These are phyloP conservation scores for Colletotrichum chlorophyti DNA, from an alignment of 2,329 filamentous ascomycete species.

Conservation along the genomic window DNA sequence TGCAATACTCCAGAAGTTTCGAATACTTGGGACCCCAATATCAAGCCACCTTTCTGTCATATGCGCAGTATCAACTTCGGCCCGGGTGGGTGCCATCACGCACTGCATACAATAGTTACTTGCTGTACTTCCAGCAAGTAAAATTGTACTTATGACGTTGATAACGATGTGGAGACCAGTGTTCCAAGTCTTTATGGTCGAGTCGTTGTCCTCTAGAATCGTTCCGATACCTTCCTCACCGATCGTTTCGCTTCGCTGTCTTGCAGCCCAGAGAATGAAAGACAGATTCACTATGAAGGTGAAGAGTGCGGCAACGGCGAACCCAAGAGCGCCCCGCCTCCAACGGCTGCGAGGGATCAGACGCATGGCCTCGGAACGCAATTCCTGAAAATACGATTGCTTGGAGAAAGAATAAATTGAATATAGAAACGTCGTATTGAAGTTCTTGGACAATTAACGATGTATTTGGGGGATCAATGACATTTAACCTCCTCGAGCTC, in stretches of 20 bases:
- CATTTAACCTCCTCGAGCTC: no score
- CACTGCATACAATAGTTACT: conserved; percentile 47
- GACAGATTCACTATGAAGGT: neutral
- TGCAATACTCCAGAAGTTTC: conserved; percentile 28
- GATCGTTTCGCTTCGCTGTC: neutral
- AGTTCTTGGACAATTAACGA: no score
- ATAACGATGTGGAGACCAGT: conserved; percentile 35
- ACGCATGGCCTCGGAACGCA: no score
- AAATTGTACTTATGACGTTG: conserved; percentile 38
- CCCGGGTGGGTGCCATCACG: conserved; percentile 40
- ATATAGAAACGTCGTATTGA: no score
- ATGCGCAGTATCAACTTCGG: conserved; percentile 36
- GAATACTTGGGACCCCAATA: conserved; percentile 33
- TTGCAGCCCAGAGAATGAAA: neutral
- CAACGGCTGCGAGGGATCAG: no score
- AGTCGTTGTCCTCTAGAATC: neutral
- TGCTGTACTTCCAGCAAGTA: conserved; percentile 42
- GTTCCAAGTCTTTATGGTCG: neutral
- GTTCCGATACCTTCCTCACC: neutral
- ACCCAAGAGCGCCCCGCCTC: neutral
- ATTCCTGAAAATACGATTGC: no score
- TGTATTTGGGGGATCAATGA: no score
- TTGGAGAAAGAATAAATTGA: no score
- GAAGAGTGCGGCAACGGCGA: neutral
- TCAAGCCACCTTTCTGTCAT: conserved; percentile 28